phyloP scores from a whole-genome alignment of 1,139 yeast species.

The Debaryomyces fabryi region DNA sequence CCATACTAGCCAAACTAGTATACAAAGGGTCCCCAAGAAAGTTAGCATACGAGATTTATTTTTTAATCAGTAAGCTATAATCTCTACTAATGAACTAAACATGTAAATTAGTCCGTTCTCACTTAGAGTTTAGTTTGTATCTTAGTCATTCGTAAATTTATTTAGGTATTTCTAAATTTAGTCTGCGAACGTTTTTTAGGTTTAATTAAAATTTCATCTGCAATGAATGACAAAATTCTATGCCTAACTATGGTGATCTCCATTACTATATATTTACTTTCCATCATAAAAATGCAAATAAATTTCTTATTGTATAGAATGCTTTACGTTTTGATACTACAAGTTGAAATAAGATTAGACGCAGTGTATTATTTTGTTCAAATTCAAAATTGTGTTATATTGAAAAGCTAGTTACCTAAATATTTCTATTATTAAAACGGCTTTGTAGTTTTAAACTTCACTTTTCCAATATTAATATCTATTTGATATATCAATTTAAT shows the following conservation, averaged over 20 bases:
- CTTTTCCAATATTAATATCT: not conserved
- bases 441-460: not conserved
- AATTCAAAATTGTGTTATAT: not conserved
- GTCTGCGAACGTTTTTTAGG: not conserved
- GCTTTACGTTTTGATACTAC: not conserved
- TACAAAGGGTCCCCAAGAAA: not conserved
- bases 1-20: not conserved
- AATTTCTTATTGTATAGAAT: not conserved
- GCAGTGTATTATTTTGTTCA: not conserved
- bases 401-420: not conserved
- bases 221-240: not conserved
- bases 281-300: not conserved
- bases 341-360: not conserved
- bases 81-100: not conserved
- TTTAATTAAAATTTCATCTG: not conserved
- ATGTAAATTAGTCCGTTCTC: not conserved
- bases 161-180: not conserved
- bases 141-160: not conserved
- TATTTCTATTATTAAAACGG: not conserved
- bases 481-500: not conserved
- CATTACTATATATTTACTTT: not conserved
- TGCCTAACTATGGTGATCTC: not conserved
- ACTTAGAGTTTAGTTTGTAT: not conserved
- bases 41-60: not conserved
- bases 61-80: not conserved